These are phyloP conservation scores for Monosporascus sp. DNA, from an alignment of 2,329 filamentous ascomycete genomes.

Conservation along the genomic window DNA sequence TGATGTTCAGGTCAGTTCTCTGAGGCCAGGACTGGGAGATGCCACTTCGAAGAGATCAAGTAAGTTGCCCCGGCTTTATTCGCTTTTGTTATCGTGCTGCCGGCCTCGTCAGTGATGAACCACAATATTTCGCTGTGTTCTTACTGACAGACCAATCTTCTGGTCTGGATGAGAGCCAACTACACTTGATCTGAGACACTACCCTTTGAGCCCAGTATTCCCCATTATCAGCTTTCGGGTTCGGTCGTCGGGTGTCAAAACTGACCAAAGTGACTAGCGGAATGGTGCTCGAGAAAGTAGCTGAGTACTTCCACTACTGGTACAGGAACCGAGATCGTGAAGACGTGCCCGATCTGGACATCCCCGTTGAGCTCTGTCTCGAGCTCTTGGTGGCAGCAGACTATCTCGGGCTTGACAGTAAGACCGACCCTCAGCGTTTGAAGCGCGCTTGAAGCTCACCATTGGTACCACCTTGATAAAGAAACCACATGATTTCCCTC, in stretches of 20 bases:
- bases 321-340: constrained; percentile 65
- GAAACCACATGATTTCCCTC: constrained; percentile 5
- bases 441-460: constrained; percentile 4
- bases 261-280: constrained; percentile 44
- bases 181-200: constrained; percentile 61
- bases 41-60: constrained; percentile 69
- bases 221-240: constrained; percentile 5
- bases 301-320: constrained; percentile 80
- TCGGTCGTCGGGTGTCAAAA: constrained; percentile 1
- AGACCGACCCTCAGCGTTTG: constrained; percentile 16
- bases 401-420: constrained; percentile 65
- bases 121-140: constrained; percentile 36
- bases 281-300: constrained; percentile 71
- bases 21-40: constrained; percentile 60
- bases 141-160: constrained; percentile 41
- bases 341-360: constrained; percentile 75
- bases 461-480: constrained; percentile 5
- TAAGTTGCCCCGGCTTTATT: constrained; percentile 35
- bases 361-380: constrained; percentile 71
- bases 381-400: constrained; percentile 75
- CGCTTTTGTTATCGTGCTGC: background rate
- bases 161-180: constrained; percentile 47
- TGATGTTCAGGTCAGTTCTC: constrained; percentile 51
- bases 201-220: background rate
- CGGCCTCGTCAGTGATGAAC: constrained; percentile 31